Percentiles rank a stretch among this genome's conserved stretches.
Evolutionary conservation across 2,329 filamentous ascomycete species (phyloP).

Genomic region (Ophiosphaerella narmari): DNA sequence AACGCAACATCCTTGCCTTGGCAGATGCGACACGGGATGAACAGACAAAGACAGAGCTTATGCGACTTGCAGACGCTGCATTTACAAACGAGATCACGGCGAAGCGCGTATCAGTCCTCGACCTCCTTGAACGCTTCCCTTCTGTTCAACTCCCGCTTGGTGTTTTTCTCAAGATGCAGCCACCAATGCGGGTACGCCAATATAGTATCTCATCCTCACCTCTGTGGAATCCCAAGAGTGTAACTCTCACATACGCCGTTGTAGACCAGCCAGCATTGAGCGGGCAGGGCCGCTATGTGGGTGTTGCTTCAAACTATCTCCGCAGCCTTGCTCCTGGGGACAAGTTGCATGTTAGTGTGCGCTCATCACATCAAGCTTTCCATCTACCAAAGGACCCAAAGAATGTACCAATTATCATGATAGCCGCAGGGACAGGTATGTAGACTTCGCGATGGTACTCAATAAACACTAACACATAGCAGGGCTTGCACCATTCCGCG

Average conservation of each 20-base stretch:
- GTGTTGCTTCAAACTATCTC: conserved; percentile 52
- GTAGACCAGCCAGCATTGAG: conserved; percentile 60
- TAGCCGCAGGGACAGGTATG: conserved; percentile 41
- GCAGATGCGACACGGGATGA: conserved; percentile 57
- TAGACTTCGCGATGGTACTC: conserved; percentile 24
- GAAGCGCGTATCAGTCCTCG: conserved; percentile 68
- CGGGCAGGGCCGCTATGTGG: conserved; percentile 50
- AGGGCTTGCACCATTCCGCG: conserved; percentile 52
- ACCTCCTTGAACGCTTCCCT: conserved; percentile 68
- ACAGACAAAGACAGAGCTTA: conserved; percentile 55
- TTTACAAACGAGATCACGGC: conserved; percentile 46
- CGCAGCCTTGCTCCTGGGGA: conserved; percentile 48
- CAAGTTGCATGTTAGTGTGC: conserved; percentile 49
- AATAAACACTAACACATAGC: neutral
- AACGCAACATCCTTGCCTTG: conserved; percentile 60
- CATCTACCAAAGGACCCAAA: conserved; percentile 50
- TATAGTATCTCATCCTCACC: conserved; percentile 81
- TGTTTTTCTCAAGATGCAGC: conserved; percentile 72
- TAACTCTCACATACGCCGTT: conserved; percentile 71
- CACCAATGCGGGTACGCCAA: conserved; percentile 77
- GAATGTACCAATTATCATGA: conserved; percentile 49
- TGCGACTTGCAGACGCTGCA: conserved; percentile 50
- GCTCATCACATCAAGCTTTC: conserved; percentile 49
- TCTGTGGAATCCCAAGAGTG: conserved; percentile 59
- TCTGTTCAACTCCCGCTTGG: conserved; percentile 65